These are phyloP conservation scores for Tulasnella sp. DNA, from an alignment of 768 basidiomycete species.

Conservation along the genomic window DNA sequence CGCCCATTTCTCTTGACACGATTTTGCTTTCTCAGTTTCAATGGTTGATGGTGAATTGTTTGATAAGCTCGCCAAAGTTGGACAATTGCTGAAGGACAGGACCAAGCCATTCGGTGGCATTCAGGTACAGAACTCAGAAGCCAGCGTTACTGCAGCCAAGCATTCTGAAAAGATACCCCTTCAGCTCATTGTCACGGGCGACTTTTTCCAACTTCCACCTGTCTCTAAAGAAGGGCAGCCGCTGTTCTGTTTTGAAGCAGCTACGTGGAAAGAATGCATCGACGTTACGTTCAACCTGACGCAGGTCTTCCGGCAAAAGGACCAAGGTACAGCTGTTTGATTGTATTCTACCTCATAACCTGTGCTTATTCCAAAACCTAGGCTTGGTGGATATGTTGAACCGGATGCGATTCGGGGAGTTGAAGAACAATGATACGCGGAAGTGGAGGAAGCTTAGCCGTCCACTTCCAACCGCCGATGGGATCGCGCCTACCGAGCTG, in stretches of 20 bases:
- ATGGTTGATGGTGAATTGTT: conserved; percentile 96
- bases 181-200: conserved; percentile 91
- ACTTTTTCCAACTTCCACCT: conserved; percentile 98
- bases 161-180: no score
- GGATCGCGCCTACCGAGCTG: conserved; percentile 89
- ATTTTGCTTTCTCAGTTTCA: conserved; percentile 64
- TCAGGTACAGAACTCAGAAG: conserved; percentile 63
- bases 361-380: conserved; percentile 42
- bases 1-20: conserved; percentile 5
- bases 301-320: conserved; percentile 93
- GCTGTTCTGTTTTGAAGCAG: conserved; percentile 92
- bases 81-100: conserved; percentile 61
- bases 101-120: conserved; percentile 87
- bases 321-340: conserved; percentile 63
- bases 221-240: conserved; percentile 62
- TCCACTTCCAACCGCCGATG: conserved; percentile 72
- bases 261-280: conserved; percentile 74
- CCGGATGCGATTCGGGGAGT: conserved; percentile 91
- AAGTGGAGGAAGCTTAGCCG: conserved; percentile 75
- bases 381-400: conserved; percentile 97
- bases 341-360: conserved; percentile 18
- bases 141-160: no score
- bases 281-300: conserved; percentile 88
- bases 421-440: conserved; percentile 65
- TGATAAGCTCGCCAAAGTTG: conserved; percentile 84